A percentile compares a stretch with the other conserved stretches of the same genome.
Evolutionary conservation across 352 stramenopile genomes (phyloP).

Genomic region (Globisporangium nodosum): DNA sequence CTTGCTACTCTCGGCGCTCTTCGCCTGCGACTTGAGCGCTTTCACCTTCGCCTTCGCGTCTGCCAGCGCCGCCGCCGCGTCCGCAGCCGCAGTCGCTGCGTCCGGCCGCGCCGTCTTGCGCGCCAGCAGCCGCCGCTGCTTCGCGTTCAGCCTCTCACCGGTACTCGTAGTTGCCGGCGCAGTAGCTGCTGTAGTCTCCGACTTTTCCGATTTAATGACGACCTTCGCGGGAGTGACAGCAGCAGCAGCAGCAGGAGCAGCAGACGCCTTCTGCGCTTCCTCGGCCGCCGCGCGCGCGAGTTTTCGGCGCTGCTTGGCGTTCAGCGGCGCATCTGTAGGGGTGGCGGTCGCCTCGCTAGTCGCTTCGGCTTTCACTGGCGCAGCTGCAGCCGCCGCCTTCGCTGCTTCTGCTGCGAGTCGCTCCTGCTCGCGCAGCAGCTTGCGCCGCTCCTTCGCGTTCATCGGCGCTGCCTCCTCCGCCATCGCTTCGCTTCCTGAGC

Average conservation of each 20-base stretch:
- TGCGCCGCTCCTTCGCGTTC: slow-evolving; percentile 80
- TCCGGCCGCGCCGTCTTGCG: slow-evolving; percentile 30
- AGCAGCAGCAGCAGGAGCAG: not conserved
- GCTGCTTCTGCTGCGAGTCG: slow-evolving; percentile 10
- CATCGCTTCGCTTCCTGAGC: not conserved
- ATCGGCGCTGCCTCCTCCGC: slow-evolving; percentile 14
- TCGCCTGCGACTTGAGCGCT: slow-evolving; percentile 17
- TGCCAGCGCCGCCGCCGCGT: not conserved
- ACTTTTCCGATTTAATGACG: slow-evolving; percentile 2
- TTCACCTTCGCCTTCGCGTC: not conserved
- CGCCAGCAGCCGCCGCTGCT: slow-evolving; percentile 50
- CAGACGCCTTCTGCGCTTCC: not conserved
- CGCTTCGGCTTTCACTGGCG: not conserved
- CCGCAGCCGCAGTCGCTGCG: not conserved
- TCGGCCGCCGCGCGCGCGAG: slow-evolving; percentile 14
- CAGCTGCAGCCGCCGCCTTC: slow-evolving; percentile 3
- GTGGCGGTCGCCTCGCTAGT: not conserved
- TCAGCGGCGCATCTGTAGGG: slow-evolving; percentile 10
- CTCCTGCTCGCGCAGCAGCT: slow-evolving; percentile 59
- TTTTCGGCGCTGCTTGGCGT: slow-evolving; percentile 33
- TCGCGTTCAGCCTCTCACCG: slow-evolving; percentile 31
- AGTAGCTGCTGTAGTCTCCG: not conserved
- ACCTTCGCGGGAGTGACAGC: not conserved
- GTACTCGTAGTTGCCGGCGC: not conserved
- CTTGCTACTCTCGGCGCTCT: slow-evolving; percentile 23